A percentile compares a stretch with the other conserved stretches of the same genome.
Conservation (phyloP, 2,329 filamentous ascomycete species). For the Elsinoe arachidis region DNA sequence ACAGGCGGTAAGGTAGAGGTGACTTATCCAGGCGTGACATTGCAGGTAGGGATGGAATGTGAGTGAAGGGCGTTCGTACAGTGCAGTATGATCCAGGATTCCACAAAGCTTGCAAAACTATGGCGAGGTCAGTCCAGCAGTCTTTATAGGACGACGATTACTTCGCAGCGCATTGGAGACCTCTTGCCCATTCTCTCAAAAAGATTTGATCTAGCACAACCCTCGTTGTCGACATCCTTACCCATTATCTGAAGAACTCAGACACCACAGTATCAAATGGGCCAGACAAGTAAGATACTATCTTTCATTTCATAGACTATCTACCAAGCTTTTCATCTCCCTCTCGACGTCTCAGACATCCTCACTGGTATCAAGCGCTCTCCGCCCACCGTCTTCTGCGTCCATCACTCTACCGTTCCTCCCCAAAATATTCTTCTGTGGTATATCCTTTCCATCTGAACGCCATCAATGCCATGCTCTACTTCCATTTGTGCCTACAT, state of each 20-base stretch:
- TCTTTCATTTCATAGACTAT: conserved; percentile 2
- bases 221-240: neutral
- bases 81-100: too few species aligned
- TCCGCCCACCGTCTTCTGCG: neutral
- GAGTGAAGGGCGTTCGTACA: too few species aligned
- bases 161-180: too few species aligned
- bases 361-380: neutral
- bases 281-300: neutral
- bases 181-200: too few species aligned
- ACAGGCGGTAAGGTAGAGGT: too few species aligned
- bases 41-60: too few species aligned
- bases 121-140: too few species aligned
- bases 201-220: too few species aligned
- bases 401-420: neutral
- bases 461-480: neutral
- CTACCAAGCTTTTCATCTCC: neutral
- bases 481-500: neutral
- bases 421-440: neutral
- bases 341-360: neutral
- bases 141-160: too few species aligned
- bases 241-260: neutral
- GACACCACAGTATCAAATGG: neutral
- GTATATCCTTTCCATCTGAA: conserved; percentile 7
- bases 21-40: too few species aligned
- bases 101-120: too few species aligned